phyloP scores from a whole-genome alignment of 345 rosid species.

The Eucalyptus curtisii region DNA sequence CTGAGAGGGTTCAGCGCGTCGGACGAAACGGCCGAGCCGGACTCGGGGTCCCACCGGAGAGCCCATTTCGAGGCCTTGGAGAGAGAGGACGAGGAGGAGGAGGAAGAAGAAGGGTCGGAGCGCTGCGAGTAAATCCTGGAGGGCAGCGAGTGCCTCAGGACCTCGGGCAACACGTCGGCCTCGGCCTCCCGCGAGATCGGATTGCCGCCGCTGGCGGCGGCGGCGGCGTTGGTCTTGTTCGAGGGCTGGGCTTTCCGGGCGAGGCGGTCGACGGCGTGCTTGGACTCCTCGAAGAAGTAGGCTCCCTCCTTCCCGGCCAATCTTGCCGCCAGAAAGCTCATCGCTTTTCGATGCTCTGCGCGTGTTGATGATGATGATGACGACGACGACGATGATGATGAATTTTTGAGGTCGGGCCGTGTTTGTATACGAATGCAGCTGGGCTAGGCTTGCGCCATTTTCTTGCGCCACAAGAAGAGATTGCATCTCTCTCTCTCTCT shows the following conservation, averaged over 20 bases:
- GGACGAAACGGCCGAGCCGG: conserved; percentile 18
- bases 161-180: conserved; percentile 85
- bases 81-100: conserved; percentile 51
- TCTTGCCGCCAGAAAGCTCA: conserved; percentile 89
- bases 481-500: background rate
- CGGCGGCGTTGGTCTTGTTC: conserved; percentile 13
- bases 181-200: conserved; percentile 1
- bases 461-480: background rate
- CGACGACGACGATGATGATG: background rate
- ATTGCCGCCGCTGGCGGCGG: background rate
- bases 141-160: conserved; percentile 78
- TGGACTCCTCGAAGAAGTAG: conserved; percentile 78
- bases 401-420: background rate
- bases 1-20: conserved; percentile 78
- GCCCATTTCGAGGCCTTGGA: conserved; percentile 69
- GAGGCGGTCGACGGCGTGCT: conserved; percentile 73
- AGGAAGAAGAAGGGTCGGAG: conserved; percentile 2
- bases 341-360: background rate
- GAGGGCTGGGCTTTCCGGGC: conserved; percentile 36
- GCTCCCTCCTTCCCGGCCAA: conserved; percentile 90
- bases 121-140: conserved; percentile 22
- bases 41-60: conserved; percentile 23
- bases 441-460: background rate
- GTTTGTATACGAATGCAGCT: background rate
- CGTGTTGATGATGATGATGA: background rate